phyloP scores from a whole-genome alignment of 2,329 filamentous ascomycete species.

The Calonectria ilicicola region DNA sequence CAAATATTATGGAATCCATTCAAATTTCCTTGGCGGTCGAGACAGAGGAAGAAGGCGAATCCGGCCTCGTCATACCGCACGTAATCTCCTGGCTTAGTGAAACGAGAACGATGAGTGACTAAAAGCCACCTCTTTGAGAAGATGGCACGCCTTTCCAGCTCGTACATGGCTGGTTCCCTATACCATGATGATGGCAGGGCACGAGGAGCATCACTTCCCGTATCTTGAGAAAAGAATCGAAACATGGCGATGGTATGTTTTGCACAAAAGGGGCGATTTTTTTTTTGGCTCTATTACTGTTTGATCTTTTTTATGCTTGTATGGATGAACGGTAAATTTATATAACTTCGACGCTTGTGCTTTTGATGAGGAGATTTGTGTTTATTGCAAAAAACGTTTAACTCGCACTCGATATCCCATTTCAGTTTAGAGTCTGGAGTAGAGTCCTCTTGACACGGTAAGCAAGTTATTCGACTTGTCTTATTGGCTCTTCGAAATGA shows the following conservation, averaged over 20 bases:
- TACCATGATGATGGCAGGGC: constrained; percentile 64
- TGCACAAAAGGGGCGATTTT: no score
- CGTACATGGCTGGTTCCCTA: constrained; percentile 60
- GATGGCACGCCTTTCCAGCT: constrained; percentile 65
- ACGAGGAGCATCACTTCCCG: constrained; percentile 17
- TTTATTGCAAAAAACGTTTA: no score
- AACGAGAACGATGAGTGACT: constrained; percentile 61
- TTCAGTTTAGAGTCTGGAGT: neutral
- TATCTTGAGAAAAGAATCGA: neutral
- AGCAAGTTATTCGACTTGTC: neutral
- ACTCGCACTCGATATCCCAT: neutral
- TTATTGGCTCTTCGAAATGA: neutral
- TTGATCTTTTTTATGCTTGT: no score
- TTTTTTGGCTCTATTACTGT: no score
- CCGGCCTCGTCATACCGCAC: constrained; percentile 65
- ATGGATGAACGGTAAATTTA: no score
- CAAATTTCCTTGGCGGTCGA: constrained; percentile 62
- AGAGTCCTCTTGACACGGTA: neutral
- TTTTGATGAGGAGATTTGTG: no score
- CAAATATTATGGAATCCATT: constrained; percentile 74
- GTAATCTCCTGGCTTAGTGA: constrained; percentile 64
- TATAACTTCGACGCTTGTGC: no score
- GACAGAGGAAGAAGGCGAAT: constrained; percentile 64
- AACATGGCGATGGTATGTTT: neutral
- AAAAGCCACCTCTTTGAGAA: constrained; percentile 67